A percentile compares a stretch with the other conserved stretches of the same genome.
Evolutionary conservation across 495 filamentous ascomycete species (phyloP).

Genomic region (Penicillium crystallinum): DNA sequence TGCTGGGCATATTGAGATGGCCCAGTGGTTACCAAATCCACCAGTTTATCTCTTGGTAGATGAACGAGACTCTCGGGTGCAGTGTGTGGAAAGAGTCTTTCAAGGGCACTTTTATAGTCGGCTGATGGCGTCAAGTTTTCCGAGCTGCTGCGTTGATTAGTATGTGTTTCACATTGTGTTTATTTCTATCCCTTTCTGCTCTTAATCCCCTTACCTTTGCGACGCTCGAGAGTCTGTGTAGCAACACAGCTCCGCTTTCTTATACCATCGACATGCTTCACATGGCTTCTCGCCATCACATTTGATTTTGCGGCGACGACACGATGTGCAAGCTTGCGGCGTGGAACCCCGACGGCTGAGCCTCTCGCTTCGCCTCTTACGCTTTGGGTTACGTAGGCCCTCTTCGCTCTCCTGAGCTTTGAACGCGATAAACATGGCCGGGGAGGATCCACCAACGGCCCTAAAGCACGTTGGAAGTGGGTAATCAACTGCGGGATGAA

Average conservation of each 20-base stretch:
- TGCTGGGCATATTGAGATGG: constrained; percentile 2
- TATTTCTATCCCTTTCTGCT: background rate
- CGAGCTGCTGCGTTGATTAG: constrained; percentile 7
- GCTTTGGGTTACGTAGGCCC: constrained; percentile 12
- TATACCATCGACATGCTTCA: constrained; percentile 25
- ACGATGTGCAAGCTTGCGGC: constrained; percentile 14
- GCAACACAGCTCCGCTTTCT: constrained; percentile 13
- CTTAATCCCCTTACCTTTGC: constrained; percentile 1
- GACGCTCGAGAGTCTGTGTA: constrained; percentile 10
- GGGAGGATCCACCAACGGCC: background rate
- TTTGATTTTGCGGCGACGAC: constrained; percentile 23
- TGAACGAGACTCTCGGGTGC: constrained; percentile 12
- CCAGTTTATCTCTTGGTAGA: constrained; percentile 14
- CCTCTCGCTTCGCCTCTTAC: constrained; percentile 3
- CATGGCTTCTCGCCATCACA: constrained; percentile 25
- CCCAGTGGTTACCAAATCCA: constrained; percentile 10
- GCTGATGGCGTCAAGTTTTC: background rate
- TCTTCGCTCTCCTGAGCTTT: constrained; percentile 5
- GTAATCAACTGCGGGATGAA: background rate
- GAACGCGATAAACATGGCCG: constrained; percentile 13
- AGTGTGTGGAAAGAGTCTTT: constrained; percentile 16
- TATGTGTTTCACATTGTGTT: background rate
- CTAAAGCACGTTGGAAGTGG: background rate
- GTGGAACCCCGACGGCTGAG: constrained; percentile 5
- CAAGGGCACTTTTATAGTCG: constrained; percentile 9